These are phyloP conservation scores for Russula ochroleuca DNA, from an alignment of 768 basidiomycete genomes.

Conservation along the genomic window DNA sequence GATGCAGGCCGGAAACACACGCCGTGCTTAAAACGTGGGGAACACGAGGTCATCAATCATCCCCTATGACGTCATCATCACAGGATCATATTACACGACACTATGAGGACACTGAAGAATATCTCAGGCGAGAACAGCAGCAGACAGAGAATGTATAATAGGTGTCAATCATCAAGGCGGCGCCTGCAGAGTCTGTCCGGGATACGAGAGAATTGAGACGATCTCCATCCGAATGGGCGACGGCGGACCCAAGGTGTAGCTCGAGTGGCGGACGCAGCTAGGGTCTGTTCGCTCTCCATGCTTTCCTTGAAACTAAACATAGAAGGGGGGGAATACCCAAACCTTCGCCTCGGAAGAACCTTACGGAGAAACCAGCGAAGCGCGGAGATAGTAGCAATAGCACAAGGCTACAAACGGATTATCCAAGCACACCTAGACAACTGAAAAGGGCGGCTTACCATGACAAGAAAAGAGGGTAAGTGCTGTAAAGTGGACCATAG, in stretches of 20 bases:
- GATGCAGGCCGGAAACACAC: slow-evolving; percentile 3
- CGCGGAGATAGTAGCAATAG: slow-evolving; percentile 10
- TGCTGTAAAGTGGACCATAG: slow-evolving; percentile 15
- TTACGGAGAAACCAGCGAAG: slow-evolving; percentile 5
- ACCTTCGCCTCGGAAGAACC: neutral
- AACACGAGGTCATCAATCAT: neutral
- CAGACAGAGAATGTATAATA: neutral
- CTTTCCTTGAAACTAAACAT: neutral
- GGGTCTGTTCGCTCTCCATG: neutral
- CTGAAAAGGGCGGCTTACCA: slow-evolving; percentile 12
- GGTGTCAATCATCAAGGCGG: slow-evolving; percentile 2
- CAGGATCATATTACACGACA: neutral
- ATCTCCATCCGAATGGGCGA: slow-evolving; percentile 3
- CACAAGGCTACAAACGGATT: slow-evolving; percentile 13
- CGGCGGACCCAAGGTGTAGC: slow-evolving; percentile 5
- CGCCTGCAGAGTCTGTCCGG: slow-evolving; percentile 24
- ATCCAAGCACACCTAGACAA: neutral
- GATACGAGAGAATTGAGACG: slow-evolving; percentile 22
- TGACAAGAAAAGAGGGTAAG: slow-evolving; percentile 7
- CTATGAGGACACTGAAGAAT: neutral
- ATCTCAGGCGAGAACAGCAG: neutral
- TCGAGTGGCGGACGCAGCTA: neutral
- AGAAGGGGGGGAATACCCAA: neutral
- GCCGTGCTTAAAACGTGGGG: slow-evolving; percentile 2
- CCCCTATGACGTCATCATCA: slow-evolving; percentile 12